A percentile compares a stretch with the other conserved stretches of the same genome.
Conservation (phyloP, 768 basidiomycete species). For the Leucosporidium yakuticum region DNA sequence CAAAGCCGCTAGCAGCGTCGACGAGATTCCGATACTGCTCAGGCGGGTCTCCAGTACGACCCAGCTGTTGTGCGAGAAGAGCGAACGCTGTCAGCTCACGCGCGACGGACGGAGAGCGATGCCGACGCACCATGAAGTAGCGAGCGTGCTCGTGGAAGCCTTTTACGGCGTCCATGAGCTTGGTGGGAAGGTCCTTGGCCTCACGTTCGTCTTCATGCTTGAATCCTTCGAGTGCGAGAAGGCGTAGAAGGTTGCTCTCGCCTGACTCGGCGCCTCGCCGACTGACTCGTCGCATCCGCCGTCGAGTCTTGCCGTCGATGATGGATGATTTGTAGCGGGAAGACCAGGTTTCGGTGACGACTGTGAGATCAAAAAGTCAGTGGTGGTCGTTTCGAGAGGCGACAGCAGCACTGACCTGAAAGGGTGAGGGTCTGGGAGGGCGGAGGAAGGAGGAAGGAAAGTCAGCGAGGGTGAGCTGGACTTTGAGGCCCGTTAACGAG, state of each 20-base stretch:
- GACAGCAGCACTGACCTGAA: constrained; percentile 50
- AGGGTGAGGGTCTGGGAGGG: constrained; percentile 54
- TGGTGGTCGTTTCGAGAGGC: not conserved
- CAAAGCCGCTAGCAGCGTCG: constrained; percentile 4
- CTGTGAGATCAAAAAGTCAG: constrained; percentile 41
- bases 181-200: constrained; percentile 8
- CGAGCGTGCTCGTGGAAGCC: constrained; percentile 19
- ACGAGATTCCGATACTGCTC: not conserved
- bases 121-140: constrained; percentile 17
- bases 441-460: too few relatives aligned
- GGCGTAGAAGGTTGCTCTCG: not conserved
- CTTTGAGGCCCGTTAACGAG: too few relatives aligned
- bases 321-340: constrained; percentile 53
- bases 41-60: constrained; percentile 13
- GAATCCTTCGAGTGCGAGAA: constrained; percentile 10
- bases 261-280: not conserved
- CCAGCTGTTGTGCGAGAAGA: not conserved
- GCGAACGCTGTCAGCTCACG: too few relatives aligned
- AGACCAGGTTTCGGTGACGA: constrained; percentile 62
- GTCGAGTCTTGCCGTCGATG: not conserved
- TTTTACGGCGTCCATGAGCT: constrained; percentile 7
- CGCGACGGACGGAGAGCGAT: too few relatives aligned
- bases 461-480: not conserved
- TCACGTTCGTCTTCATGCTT: not conserved
- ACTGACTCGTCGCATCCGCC: not conserved